A percentile compares a stretch with the other conserved stretches of the same genome.
phyloP scores from a whole-genome alignment of 2,329 filamentous ascomycete species.

The Aspergillus fischeri region DNA sequence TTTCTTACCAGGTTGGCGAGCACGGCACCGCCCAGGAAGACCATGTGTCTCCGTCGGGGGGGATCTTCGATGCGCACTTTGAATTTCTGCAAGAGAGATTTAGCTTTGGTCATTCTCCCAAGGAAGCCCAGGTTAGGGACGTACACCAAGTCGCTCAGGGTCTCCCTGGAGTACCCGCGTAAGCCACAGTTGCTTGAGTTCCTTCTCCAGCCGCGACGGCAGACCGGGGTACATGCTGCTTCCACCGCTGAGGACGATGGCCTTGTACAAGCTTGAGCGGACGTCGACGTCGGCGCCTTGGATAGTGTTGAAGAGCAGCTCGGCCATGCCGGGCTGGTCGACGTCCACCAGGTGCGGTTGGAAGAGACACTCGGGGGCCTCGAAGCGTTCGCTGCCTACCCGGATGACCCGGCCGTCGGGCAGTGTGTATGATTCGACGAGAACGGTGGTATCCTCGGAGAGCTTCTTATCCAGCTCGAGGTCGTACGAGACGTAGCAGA shows the following conservation, averaged over 20 bases:
- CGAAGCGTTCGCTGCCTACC: slow-evolving; percentile 94
- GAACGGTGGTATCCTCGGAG: slow-evolving; percentile 92
- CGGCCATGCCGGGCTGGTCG: slow-evolving; percentile 92
- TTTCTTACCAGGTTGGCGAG: slow-evolving; percentile 77
- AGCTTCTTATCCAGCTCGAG: slow-evolving; percentile 92
- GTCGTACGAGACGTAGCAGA: slow-evolving; percentile 98
- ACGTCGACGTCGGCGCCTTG: slow-evolving; percentile 95
- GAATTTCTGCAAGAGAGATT: slow-evolving; percentile 66
- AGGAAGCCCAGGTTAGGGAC: slow-evolving; percentile 17
- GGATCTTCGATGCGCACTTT: slow-evolving; percentile 99
- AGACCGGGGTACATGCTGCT: slow-evolving; percentile 99
- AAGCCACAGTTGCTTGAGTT: slow-evolving; percentile 97
- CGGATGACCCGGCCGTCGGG: slow-evolving; percentile 94
- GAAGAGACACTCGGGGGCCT: slow-evolving; percentile 97
- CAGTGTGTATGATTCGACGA: slow-evolving; percentile 96
- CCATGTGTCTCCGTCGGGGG: slow-evolving; percentile 93
- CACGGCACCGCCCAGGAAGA: slow-evolving; percentile 96
- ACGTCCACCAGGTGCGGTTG: slow-evolving; percentile 97
- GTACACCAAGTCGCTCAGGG: slow-evolving; percentile 76
- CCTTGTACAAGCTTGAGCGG: slow-evolving; percentile 89
- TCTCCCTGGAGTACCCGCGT: slow-evolving; percentile 86
- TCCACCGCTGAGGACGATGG: slow-evolving; percentile 91
- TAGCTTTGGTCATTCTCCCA: slow-evolving; percentile 3
- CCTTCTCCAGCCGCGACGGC: slow-evolving; percentile 92
- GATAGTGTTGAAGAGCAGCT: slow-evolving; percentile 98